Evolutionary conservation across 2,329 filamentous ascomycete genomes (phyloP).

Genomic region (Colletotrichum camelliae): DNA sequence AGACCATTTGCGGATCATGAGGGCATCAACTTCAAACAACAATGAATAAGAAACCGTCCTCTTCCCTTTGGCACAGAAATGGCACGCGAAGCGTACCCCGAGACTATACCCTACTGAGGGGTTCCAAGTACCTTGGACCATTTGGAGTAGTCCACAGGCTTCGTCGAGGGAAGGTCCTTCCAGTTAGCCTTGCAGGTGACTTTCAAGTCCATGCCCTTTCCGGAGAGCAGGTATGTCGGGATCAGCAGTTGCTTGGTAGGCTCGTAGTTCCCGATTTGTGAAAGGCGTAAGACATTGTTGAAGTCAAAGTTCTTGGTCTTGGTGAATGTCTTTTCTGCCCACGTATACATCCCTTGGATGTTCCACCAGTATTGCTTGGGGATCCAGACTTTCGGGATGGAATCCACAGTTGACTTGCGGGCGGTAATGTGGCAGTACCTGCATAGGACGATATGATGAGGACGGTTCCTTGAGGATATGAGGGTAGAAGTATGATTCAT

Average conservation of each 20-base stretch:
- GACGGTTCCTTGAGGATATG: no score
- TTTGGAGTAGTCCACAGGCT: fast-evolving
- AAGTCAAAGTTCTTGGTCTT: neutral
- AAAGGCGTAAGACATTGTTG: neutral
- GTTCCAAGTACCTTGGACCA: neutral
- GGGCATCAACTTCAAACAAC: no score
- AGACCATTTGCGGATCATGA: no score
- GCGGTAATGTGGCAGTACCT: no score
- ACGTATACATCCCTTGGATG: neutral
- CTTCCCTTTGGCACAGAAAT: neutral
- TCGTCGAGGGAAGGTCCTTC: neutral
- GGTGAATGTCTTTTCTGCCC: neutral
- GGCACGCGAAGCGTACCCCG: fast-evolving
- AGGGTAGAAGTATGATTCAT: no score
- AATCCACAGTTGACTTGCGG: no score
- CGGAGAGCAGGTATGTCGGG: neutral
- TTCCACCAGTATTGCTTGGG: neutral
- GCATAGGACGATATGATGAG: no score
- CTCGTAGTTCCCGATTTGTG: neutral
- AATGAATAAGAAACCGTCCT: no score
- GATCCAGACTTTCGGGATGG: neutral
- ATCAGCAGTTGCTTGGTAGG: neutral
- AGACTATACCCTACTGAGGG: fast-evolving
- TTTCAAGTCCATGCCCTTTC: neutral
- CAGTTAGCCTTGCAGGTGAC: neutral